Evolutionary conservation across 2,329 filamentous ascomycete species (phyloP).

Genomic region (Sclerotinia spermophila): DNA sequence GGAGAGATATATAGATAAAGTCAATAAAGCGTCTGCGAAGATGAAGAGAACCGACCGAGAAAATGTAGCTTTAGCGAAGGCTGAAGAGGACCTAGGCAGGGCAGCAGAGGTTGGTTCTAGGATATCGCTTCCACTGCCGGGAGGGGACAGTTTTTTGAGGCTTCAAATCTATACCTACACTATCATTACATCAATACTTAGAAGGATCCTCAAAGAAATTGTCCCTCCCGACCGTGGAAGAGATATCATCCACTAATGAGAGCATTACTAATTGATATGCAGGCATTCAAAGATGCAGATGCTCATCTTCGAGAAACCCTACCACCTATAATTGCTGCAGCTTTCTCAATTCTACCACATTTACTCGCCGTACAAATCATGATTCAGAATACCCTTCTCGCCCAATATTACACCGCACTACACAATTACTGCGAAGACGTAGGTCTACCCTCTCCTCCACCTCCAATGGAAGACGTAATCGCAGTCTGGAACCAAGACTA

Average conservation of each 20-base stretch:
- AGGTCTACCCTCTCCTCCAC: conserved; percentile 67
- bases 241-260: conserved; percentile 20
- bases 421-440: conserved; percentile 69
- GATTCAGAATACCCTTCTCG: conserved; percentile 74
- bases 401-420: conserved; percentile 72
- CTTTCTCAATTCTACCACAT: conserved; percentile 70
- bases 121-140: background rate
- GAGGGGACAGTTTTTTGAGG: background rate
- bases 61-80: conserved; percentile 65
- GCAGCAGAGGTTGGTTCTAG: conserved; percentile 55
- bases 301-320: conserved; percentile 68
- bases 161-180: background rate
- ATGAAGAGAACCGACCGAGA: conserved; percentile 68
- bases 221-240: background rate
- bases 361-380: conserved; percentile 67
- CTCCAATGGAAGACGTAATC: conserved; percentile 68
- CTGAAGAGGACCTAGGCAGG: conserved; percentile 64
- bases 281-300: conserved; percentile 74
- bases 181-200: background rate
- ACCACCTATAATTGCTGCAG: conserved; percentile 65
- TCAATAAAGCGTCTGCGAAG: conserved; percentile 68
- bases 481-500: conserved; percentile 62
- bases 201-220: background rate
- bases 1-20: conserved; percentile 70
- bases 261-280: conserved; percentile 22